Conservation (phyloP, 2,329 filamentous ascomycete genomes). For the Dendryphion nanum region DNA sequence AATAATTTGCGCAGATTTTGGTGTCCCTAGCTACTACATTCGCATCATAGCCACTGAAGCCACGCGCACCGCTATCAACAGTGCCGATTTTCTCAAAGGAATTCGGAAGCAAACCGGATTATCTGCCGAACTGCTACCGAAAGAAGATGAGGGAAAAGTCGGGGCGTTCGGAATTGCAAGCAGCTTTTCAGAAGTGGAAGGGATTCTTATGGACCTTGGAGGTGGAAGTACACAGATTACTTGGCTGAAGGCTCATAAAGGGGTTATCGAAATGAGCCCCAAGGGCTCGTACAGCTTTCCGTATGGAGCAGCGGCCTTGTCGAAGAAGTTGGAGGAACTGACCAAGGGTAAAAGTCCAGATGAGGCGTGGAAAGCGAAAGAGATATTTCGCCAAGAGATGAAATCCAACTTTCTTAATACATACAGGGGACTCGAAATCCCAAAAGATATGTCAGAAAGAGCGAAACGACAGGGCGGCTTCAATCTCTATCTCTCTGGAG, state of each 20-base stretch:
- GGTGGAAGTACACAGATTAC: slow-evolving; percentile 71
- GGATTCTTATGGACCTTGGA: slow-evolving; percentile 83
- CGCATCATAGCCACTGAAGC: slow-evolving; percentile 85
- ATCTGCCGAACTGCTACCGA: slow-evolving; percentile 69
- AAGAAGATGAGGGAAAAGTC: slow-evolving; percentile 77
- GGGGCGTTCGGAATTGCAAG: slow-evolving; percentile 82
- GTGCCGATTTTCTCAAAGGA: slow-evolving; percentile 61
- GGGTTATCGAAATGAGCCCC: slow-evolving; percentile 39
- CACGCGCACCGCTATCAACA: slow-evolving; percentile 77
- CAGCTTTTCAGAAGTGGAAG: slow-evolving; percentile 65
- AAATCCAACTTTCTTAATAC: too few species aligned
- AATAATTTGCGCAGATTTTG: slow-evolving; percentile 66
- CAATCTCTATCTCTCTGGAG: slow-evolving; percentile 81
- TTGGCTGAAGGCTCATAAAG: slow-evolving; percentile 58
- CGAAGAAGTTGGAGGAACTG: slow-evolving; percentile 50
- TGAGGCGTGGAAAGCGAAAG: slow-evolving; percentile 47
- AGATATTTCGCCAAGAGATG: slow-evolving; percentile 59
- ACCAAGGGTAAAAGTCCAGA: slow-evolving; percentile 35
- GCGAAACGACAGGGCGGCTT: slow-evolving; percentile 41
- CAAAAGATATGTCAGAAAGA: slow-evolving; percentile 55
- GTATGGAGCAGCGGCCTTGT: slow-evolving; percentile 69
- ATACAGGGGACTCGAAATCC: slow-evolving; percentile 57
- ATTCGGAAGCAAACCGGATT: slow-evolving; percentile 67
- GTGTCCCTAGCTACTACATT: slow-evolving; percentile 64
- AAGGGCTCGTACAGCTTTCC: slow-evolving; percentile 63